phyloP scores from a whole-genome alignment of 495 filamentous ascomycete species.

The Aspergillus funiculosus region DNA sequence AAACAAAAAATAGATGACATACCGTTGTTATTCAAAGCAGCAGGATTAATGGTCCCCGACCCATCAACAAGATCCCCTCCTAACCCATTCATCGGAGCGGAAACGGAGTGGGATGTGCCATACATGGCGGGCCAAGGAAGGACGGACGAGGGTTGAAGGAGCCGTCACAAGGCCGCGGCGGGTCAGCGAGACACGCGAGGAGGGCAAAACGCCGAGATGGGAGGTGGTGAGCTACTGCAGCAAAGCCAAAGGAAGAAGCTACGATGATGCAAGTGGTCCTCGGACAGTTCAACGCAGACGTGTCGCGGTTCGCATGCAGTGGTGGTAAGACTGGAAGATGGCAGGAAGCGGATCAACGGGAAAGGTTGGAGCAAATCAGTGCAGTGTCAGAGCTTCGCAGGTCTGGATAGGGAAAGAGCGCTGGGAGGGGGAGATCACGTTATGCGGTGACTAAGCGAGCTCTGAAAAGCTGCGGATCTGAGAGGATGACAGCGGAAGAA shows the following conservation, averaged over 20 bases:
- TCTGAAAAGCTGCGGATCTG: neutral
- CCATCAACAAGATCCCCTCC: constrained; percentile 62
- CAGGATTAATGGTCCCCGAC: constrained; percentile 76
- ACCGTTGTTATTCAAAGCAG: constrained; percentile 62
- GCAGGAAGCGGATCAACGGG: constrained; percentile 26
- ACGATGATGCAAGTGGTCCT: constrained; percentile 23
- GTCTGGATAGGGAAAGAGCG: constrained; percentile 6
- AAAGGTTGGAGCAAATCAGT: constrained; percentile 25
- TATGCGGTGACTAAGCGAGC: constrained; percentile 14
- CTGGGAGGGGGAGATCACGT: constrained; percentile 16
- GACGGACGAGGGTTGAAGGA: constrained; percentile 30
- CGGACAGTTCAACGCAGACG: constrained; percentile 21
- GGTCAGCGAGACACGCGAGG: constrained; percentile 32
- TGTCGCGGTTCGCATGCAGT: constrained; percentile 23
- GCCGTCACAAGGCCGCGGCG: constrained; percentile 29
- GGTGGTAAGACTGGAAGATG: constrained; percentile 19
- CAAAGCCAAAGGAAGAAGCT: constrained; percentile 23
- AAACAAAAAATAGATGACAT: constrained; percentile 25
- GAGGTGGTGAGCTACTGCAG: constrained; percentile 19
- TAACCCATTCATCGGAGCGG: constrained; percentile 54
- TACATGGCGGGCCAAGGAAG: constrained; percentile 49
- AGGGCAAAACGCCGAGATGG: constrained; percentile 17
- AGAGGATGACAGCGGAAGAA: too few relatives aligned
- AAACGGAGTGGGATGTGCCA: constrained; percentile 45
- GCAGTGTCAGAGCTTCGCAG: constrained; percentile 18